A percentile compares a stretch with the other conserved stretches of the same genome.
Evolutionary conservation across 2,329 filamentous ascomycete species (phyloP).

Genomic region (Thelonectria olida): DNA sequence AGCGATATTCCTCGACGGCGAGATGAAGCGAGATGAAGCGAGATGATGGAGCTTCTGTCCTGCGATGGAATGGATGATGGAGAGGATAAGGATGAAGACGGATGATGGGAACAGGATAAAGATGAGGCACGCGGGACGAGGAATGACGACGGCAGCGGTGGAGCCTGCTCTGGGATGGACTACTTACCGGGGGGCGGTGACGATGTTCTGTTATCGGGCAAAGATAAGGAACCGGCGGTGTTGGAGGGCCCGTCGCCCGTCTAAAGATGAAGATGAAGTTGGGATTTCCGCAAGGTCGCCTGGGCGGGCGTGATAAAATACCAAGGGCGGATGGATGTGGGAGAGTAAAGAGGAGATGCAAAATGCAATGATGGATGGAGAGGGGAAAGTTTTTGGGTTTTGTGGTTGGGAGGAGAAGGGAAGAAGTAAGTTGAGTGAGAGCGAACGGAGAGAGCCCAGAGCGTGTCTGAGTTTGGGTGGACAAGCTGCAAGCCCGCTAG

Average conservation of each 20-base stretch:
- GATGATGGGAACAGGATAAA: constrained; percentile 10
- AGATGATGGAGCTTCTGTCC: constrained; percentile 16
- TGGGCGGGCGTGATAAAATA: not conserved
- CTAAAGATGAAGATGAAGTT: constrained; percentile 7
- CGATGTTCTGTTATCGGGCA: constrained; percentile 37
- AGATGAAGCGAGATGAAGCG: constrained; percentile 2
- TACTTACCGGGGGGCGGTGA: constrained; percentile 37
- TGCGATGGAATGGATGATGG: constrained; percentile 9
- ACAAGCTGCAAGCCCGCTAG: not conserved
- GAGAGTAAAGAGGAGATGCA: constrained; percentile 12
- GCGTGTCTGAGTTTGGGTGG: not conserved
- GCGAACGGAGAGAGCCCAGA: too few species aligned
- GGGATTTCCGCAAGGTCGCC: not conserved
- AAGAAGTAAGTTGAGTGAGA: constrained; percentile 23
- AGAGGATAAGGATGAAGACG: not conserved
- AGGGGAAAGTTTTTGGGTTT: constrained; percentile 20
- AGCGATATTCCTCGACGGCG: constrained; percentile 12
- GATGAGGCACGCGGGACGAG: constrained; percentile 24
- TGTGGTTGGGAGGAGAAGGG: constrained; percentile 27
- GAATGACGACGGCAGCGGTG: constrained; percentile 33
- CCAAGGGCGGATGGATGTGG: constrained; percentile 10
- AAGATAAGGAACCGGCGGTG: constrained; percentile 40
- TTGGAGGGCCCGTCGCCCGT: constrained; percentile 36
- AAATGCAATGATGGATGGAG: constrained; percentile 27
- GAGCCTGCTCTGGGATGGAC: constrained; percentile 31